These are phyloP conservation scores for Boletus rex-veris DNA, from an alignment of 768 basidiomycete species.

Conservation along the genomic window DNA sequence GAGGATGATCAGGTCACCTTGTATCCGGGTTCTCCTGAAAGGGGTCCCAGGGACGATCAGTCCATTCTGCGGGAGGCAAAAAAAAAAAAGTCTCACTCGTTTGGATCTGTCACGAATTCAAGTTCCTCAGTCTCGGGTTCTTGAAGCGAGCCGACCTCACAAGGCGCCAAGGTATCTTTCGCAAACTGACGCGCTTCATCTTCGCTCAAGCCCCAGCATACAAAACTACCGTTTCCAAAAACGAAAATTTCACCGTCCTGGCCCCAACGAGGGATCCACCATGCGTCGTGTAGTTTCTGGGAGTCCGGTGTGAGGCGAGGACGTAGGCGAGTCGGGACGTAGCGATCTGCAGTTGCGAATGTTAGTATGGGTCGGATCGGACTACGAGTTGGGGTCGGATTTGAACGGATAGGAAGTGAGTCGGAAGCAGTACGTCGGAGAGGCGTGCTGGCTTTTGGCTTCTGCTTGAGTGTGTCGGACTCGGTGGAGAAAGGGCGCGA, in stretches of 20 bases:
- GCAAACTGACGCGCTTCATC: constrained; percentile 69
- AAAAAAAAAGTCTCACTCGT: constrained; percentile 49
- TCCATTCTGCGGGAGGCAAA: background rate
- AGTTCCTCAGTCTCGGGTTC: constrained; percentile 85
- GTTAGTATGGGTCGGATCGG: constrained; percentile 76
- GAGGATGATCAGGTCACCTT: constrained; percentile 89
- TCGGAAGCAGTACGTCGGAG: constrained; percentile 80
- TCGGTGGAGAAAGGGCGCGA: constrained; percentile 17
- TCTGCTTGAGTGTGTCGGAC: constrained; percentile 44
- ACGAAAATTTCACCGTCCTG: constrained; percentile 81
- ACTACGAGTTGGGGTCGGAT: constrained; percentile 81
- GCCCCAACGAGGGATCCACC: constrained; percentile 76
- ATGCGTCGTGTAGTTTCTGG: constrained; percentile 67
- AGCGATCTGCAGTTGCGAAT: constrained; percentile 80
- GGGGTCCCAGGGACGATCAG: constrained; percentile 5
- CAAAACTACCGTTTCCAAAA: constrained; percentile 84
- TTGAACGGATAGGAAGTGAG: constrained; percentile 81
- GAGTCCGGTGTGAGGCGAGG: constrained; percentile 51
- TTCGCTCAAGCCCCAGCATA: constrained; percentile 86
- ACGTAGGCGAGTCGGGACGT: constrained; percentile 63
- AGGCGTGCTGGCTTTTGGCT: constrained; percentile 80
- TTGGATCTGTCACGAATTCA: constrained; percentile 89
- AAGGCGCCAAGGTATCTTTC: constrained; percentile 53
- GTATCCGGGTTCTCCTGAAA: constrained; percentile 74
- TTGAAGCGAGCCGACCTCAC: constrained; percentile 61